Base-by-base conservation (phyloP, 2,329 filamentous ascomycete species). In the Lecanicillium sp. region DNA sequence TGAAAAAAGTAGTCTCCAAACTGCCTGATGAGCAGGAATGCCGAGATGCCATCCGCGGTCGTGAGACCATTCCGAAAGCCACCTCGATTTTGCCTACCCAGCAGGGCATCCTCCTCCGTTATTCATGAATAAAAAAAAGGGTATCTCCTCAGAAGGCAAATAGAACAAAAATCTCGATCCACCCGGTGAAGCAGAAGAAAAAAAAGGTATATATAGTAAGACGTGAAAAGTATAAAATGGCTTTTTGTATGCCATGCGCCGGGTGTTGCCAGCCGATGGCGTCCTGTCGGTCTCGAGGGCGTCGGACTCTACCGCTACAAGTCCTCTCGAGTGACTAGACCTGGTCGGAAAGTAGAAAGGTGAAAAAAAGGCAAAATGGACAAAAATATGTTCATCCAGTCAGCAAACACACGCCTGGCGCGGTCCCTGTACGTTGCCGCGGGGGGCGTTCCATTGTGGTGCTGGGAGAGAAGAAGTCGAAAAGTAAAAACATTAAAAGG, bases 101-200 rank as follows among this genome's bases (percentile, higher is more conserved):
- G 5, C 11, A 5, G 12, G 15, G 15, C 15, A 33, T 12, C 18
- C 33, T n/a, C 20, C 19, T 19, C 33, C 33, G 10, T n/a, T n/a
- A n/a, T 14, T 19, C 15, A 17, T 35, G 8, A 8, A 17, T 35
- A 35, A 35, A 25, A 35, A 35, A 25, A 25, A 25, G 4, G 31
- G 27, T 17, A 22, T 17, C 19, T 42, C 32, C 40, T 30, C 15
- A 28, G 27, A 25, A 20, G n/a, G 32, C 19, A 22, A 18, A 34
- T 17, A 17, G 25, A 38, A 33, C 25, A 19, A 35, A 30, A 34
- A 17, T 14, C 33, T 28, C 27, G 33, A 28, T 36, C 30, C 32
- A 40, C 33, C 40, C 36, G 8, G 36, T 42, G 31, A 42, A 41
- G 39, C 20, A 29, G 7, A 37, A 41, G 28, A 17, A 33, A 35